A percentile compares a stretch with the other conserved stretches of the same genome.
Conservation (phyloP, 2,329 filamentous ascomycete genomes). For the Verticillium dahliae region DNA sequence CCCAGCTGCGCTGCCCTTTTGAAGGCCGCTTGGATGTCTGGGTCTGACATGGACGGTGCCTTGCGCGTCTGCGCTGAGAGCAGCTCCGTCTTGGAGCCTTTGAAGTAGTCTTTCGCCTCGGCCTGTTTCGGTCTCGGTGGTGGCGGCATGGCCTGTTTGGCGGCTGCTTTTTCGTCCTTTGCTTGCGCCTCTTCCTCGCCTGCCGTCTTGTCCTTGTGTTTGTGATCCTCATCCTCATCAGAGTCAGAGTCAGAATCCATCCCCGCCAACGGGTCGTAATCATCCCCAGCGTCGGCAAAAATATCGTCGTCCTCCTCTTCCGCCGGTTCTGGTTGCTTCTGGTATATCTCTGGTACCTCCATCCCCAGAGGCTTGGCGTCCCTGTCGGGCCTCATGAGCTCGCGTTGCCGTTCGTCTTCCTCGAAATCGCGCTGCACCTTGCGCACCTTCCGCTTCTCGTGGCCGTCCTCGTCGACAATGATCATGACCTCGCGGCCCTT, state of each 20-base stretch:
- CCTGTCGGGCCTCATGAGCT: slow-evolving; percentile 47
- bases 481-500: slow-evolving; percentile 59
- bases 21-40: slow-evolving; percentile 74
- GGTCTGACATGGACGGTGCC: slow-evolving; percentile 59
- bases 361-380: slow-evolving; percentile 54
- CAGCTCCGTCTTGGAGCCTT: slow-evolving; percentile 48
- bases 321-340: slow-evolving; percentile 35
- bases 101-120: slow-evolving; percentile 54
- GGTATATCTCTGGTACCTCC: slow-evolving; percentile 57
- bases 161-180: slow-evolving; percentile 11
- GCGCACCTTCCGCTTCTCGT: slow-evolving; percentile 59
- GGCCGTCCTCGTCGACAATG: slow-evolving; percentile 58
- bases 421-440: slow-evolving; percentile 35
- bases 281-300: slow-evolving; percentile 58
- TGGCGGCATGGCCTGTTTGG: slow-evolving; percentile 33
- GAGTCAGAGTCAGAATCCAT: slow-evolving; percentile 32
- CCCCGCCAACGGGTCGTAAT: slow-evolving; percentile 61
- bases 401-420: slow-evolving; percentile 27
- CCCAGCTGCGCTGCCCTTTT: slow-evolving; percentile 71
- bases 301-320: slow-evolving; percentile 56
- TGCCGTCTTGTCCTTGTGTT: slow-evolving; percentile 31
- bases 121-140: slow-evolving; percentile 35
- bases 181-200: slow-evolving; percentile 16
- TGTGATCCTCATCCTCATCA: slow-evolving; percentile 38
- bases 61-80: slow-evolving; percentile 45